These are phyloP conservation scores for Fusarium torulosum DNA, from an alignment of 2,329 filamentous ascomycete genomes.

Conservation along the genomic window DNA sequence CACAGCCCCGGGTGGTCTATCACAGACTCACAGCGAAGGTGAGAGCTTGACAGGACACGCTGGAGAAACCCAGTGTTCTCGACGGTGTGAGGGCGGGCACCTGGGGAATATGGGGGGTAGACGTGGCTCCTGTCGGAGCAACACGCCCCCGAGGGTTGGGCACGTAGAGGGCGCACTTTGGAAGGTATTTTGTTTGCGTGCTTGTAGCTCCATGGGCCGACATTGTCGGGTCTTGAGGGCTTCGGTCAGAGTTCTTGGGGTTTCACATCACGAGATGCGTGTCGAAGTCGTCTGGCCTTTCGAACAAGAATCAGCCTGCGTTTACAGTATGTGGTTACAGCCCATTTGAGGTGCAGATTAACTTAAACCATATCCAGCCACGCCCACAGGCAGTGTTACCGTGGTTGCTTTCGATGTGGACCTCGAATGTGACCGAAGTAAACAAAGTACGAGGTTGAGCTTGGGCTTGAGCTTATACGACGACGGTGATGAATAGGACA, in stretches of 20 bases:
- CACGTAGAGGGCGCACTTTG: slow-evolving; percentile 14
- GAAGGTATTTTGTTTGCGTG: slow-evolving; percentile 8
- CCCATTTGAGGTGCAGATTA: slow-evolving; percentile 21
- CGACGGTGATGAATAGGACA: slow-evolving; percentile 5
- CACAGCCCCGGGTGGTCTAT: slow-evolving; percentile 36
- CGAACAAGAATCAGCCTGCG: slow-evolving; percentile 19
- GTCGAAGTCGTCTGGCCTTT: slow-evolving; percentile 6
- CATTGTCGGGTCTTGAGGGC: slow-evolving; percentile 15
- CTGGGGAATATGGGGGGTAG: slow-evolving; percentile 37
- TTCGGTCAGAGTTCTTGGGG: slow-evolving; percentile 22
- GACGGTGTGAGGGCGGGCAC: slow-evolving; percentile 27
- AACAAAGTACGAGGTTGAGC: slow-evolving; percentile 18
- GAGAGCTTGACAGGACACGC: slow-evolving; percentile 29
- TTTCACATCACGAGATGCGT: slow-evolving; percentile 30
- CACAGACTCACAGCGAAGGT: not conserved
- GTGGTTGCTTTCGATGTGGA: slow-evolving; percentile 23
- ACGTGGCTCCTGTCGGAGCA: slow-evolving; percentile 46
- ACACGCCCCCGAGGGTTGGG: slow-evolving; percentile 32
- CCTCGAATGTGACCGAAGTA: slow-evolving; percentile 14
- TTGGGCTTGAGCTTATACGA: slow-evolving; percentile 2
- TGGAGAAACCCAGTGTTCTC: slow-evolving; percentile 22
- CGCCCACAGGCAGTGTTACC: slow-evolving; percentile 22
- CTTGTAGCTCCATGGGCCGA: slow-evolving; percentile 24
- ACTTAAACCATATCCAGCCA: slow-evolving; percentile 19
- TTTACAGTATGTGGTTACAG: slow-evolving; percentile 16